Evolutionary conservation across 2,329 filamentous ascomycete genomes (phyloP).

Genomic region (Drechslerella stenobrocha): DNA sequence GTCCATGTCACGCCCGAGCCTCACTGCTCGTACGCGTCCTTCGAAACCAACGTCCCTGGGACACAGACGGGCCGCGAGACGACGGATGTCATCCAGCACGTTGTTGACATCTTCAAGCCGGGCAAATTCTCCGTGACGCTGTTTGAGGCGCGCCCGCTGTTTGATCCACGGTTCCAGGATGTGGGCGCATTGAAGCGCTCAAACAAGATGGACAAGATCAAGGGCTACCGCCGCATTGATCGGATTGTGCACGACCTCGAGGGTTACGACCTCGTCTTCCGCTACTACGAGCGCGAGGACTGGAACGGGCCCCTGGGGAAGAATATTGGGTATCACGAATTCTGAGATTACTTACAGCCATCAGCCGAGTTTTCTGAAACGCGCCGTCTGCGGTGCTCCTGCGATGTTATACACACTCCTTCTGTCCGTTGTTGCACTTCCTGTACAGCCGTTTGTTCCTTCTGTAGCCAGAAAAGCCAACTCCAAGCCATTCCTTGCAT

Average conservation of each 20-base stretch:
- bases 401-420: too few relatives aligned
- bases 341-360: too few relatives aligned
- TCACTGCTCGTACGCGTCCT: constrained; percentile 94
- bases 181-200: constrained; percentile 57
- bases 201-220: constrained; percentile 72
- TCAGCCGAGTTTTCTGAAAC: too few relatives aligned
- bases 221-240: constrained; percentile 85
- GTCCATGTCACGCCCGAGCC: constrained; percentile 98
- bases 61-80: constrained; percentile 85
- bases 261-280: constrained; percentile 93
- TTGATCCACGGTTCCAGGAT: constrained; percentile 57
- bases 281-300: constrained; percentile 90
- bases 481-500: too few relatives aligned
- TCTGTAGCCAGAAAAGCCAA: too few relatives aligned
- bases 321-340: constrained; percentile 46
- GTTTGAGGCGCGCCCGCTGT: constrained; percentile 78
- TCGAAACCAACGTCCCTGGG: constrained; percentile 95
- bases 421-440: too few relatives aligned
- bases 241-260: constrained; percentile 97
- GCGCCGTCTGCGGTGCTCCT: too few relatives aligned
- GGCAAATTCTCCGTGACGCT: constrained; percentile 97
- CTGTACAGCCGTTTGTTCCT: too few relatives aligned
- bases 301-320: constrained; percentile 56
- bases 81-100: constrained; percentile 86
- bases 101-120: constrained; percentile 93